Evolutionary conservation across 169 alveolate species (phyloP).

Genomic region (Cardiosporidium cionae): DNA sequence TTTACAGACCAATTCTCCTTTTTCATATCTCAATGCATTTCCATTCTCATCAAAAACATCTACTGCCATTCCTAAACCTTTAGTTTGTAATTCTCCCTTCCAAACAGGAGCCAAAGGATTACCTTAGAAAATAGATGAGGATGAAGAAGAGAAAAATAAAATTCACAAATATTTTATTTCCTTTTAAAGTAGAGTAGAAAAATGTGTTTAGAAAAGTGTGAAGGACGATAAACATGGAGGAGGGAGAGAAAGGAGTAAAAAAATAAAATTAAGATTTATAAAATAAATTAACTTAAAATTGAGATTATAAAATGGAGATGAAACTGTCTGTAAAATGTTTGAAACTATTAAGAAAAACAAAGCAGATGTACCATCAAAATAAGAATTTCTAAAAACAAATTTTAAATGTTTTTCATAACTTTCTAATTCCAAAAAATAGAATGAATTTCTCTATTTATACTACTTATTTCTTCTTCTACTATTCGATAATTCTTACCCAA

Average conservation of each 20-base stretch:
- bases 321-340: neutral
- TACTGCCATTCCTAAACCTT: slow-evolving; percentile 15
- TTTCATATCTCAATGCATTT: neutral
- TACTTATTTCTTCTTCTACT: neutral
- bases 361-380: no score
- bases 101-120: neutral
- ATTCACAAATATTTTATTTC: neutral
- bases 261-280: no score
- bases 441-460: neutral
- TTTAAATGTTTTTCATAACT: neutral
- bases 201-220: neutral
- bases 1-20: slow-evolving; percentile 19
- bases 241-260: no score
- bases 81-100: neutral
- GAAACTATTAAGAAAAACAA: neutral
- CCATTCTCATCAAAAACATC: slow-evolving; percentile 3
- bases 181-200: neutral
- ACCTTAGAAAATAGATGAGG: neutral
- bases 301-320: no score
- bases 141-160: neutral
- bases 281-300: no score
- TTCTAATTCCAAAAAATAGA: neutral
- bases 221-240: neutral
- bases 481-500: neutral
- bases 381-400: neutral